Evolutionary conservation across 805 yeast species (phyloP), one percentile per base, ranked within the genome.

Genomic region (Alloascoidea hylecoeti): DNA sequence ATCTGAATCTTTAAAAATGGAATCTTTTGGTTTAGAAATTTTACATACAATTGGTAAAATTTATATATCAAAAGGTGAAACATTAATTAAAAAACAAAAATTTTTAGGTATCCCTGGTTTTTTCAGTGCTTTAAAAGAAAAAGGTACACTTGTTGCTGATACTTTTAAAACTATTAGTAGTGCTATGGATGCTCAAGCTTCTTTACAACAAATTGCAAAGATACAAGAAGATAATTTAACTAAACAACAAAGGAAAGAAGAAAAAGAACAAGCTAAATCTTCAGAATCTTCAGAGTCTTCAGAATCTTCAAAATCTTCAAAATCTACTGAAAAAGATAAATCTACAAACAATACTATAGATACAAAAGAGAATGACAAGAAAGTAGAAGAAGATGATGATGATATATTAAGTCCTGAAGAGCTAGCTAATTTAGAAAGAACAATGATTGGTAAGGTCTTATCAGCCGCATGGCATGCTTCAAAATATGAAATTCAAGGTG

Each of bases 391-490:
- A 41, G 70, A 66, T 18, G 73, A 63, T 1, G 72, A 70, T 16
- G 67, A 62, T 9, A n/a, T 9, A 23, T 9, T 23, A n/a, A 23
- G 72, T 34, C 71, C 74, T 4, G 79, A 70, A 39, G 70, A 72
- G 48, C 70, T 73, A 44, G 85, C 77, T 1, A 89, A 85, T 52
- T 72, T 81, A 60, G 96, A 89, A 51, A 70, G 85, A 38, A 61
- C 72, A 40, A 69, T 89, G 44, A 75, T 85, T 39, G 97, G 98
- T 16, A 92, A 92, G 55, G 72, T 92, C 16, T 66, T 92, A 37
- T 89, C 92, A 4, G 86, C 95, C 1, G 94, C 95, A 15, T 92
- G 99, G 99, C 83, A 84, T 16, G 83, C 94, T 32, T 84, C 95
- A 15, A 77, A 81, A 47, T 78, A 75, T 57, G 99, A 92, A 60